A percentile compares a stretch with the other conserved stretches of the same genome.
phyloP scores from a whole-genome alignment of 1,284 basidiomycete genomes.

The Takashimella koratensis region DNA sequence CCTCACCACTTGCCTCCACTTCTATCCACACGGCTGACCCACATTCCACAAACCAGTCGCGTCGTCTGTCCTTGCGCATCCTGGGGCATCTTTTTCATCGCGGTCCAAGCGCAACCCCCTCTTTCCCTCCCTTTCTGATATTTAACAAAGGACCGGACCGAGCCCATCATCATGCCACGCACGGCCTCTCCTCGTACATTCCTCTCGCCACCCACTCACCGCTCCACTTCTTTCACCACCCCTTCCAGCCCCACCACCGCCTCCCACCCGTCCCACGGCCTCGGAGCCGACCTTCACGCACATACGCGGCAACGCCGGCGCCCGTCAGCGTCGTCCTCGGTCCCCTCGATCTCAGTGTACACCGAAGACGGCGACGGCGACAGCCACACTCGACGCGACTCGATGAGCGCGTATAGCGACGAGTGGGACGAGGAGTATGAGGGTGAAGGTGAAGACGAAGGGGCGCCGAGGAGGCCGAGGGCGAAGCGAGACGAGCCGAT shows the following conservation, averaged over 20 bases:
- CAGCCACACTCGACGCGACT: not conserved
- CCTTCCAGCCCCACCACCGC: not conserved
- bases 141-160: not conserved
- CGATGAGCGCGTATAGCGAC: not conserved
- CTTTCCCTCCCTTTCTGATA: not conserved
- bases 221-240: not conserved
- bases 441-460: not conserved
- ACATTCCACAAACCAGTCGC: too few species aligned
- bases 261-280: not conserved
- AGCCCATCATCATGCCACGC: not conserved
- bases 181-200: not conserved
- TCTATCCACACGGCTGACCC: too few species aligned
- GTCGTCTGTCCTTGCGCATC: too few species aligned
- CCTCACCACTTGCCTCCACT: too few species aligned
- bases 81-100: too few species aligned
- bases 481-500: constrained; percentile 41
- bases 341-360: not conserved
- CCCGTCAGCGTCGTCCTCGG: not conserved
- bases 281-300: too few species aligned
- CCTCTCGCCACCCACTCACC: not conserved
- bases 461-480: constrained; percentile 1
- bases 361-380: not conserved
- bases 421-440: not conserved
- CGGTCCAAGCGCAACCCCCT: not conserved
- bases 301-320: not conserved